Percentiles rank a stretch among this genome's conserved stretches.
Conservation (phyloP, 2,329 filamentous ascomycete genomes). For the Intubia oerlemansii region DNA sequence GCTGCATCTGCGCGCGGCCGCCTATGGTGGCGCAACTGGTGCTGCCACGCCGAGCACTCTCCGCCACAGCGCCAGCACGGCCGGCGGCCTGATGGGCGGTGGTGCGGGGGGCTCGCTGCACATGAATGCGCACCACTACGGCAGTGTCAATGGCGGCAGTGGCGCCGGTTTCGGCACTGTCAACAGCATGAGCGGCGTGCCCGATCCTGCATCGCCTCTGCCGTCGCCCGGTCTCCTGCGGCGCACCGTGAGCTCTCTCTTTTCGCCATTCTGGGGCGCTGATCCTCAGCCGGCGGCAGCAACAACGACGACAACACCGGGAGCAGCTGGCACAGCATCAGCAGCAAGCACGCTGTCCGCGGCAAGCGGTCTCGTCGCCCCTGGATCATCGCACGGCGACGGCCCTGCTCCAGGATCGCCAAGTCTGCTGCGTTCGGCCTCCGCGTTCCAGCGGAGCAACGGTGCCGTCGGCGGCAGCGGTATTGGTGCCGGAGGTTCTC, state of each 20-base stretch:
- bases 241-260: constrained; percentile 40
- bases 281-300: constrained; percentile 14
- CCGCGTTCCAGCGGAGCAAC: constrained; percentile 9
- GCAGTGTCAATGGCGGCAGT: not conserved
- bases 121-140: too few relatives aligned
- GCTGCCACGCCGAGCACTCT: constrained; percentile 17
- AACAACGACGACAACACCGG: too few relatives aligned
- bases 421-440: constrained; percentile 15
- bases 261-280: constrained; percentile 31
- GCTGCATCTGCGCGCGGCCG: constrained; percentile 24
- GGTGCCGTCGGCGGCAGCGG: too few relatives aligned
- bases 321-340: too few relatives aligned
- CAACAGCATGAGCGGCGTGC: constrained; percentile 1
- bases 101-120: constrained; percentile 13
- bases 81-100: constrained; percentile 4
- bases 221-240: constrained; percentile 37
- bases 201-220: constrained; percentile 19
- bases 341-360: too few relatives aligned
- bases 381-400: constrained; percentile 4
- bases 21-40: constrained; percentile 23
- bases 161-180: not conserved
- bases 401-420: constrained; percentile 12
- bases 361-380: too few relatives aligned
- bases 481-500: too few relatives aligned
- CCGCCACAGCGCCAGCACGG: constrained; percentile 20